Evolutionary conservation across 495 filamentous ascomycete genomes (phyloP).

Genomic region (Xylaria scruposa): DNA sequence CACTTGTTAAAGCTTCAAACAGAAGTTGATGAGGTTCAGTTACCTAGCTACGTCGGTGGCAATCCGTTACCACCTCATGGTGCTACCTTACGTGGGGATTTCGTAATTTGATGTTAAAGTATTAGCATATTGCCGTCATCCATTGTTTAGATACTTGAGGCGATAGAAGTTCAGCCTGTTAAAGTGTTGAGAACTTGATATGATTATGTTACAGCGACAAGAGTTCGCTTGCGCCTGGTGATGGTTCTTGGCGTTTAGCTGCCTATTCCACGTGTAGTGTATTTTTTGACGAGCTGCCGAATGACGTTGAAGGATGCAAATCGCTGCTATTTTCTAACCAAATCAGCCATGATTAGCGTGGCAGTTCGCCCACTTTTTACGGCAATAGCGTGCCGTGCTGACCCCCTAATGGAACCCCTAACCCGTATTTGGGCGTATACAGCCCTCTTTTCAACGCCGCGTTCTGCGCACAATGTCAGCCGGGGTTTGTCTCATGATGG

Average conservation of each 20-base stretch:
- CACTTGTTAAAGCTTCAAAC: not conserved
- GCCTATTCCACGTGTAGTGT: not conserved
- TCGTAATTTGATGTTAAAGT: not conserved
- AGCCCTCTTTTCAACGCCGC: constrained; percentile 1
- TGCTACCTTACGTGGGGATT: not conserved
- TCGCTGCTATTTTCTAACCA: constrained; percentile 3
- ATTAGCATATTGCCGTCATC: not conserved
- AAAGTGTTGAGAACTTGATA: not conserved
- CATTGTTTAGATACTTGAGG: not conserved
- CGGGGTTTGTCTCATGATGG: not conserved
- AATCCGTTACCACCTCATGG: not conserved
- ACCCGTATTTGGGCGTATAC: constrained; percentile 10
- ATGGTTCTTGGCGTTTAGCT: not conserved
- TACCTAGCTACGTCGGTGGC: no score
- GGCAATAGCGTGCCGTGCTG: constrained; percentile 19
- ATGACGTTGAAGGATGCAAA: constrained; percentile 9
- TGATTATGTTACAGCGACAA: not conserved
- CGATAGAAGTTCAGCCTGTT: not conserved
- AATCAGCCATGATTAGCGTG: constrained; percentile 5
- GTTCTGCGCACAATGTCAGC: constrained; percentile 6
- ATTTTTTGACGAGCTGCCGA: not conserved
- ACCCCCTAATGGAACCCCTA: constrained; percentile 13
- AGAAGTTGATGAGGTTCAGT: not conserved
- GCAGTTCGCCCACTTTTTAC: not conserved
- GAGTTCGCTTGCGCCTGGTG: not conserved